phyloP scores from a whole-genome alignment of 495 filamentous ascomycete species.

The Talaromyces nanjingensis region DNA sequence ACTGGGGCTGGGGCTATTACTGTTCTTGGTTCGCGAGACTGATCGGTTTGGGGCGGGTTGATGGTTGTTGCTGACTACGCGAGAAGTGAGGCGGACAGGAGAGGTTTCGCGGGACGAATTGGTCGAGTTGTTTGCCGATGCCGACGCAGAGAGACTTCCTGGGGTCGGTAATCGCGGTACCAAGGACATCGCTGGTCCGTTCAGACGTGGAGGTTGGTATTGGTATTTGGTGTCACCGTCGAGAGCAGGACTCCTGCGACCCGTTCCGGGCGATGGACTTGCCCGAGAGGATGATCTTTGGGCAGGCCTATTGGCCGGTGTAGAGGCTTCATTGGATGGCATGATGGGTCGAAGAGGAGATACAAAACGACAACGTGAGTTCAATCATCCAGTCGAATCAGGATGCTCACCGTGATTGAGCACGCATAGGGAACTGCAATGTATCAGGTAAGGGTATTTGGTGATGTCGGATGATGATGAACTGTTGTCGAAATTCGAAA shows the following conservation, averaged over 20 bases:
- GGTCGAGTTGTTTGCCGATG: slow-evolving; percentile 35
- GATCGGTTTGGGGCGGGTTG: slow-evolving; percentile 29
- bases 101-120: slow-evolving; percentile 46
- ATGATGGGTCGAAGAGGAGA: not conserved
- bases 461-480: not conserved
- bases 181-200: slow-evolving; percentile 25
- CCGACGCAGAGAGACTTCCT: slow-evolving; percentile 22
- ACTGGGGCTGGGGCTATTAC: slow-evolving; percentile 61
- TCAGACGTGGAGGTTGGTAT: slow-evolving; percentile 17
- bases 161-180: slow-evolving; percentile 31
- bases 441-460: not conserved
- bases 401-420: not conserved
- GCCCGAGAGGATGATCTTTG: not conserved
- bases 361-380: not conserved
- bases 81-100: slow-evolving; percentile 33
- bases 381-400: slow-evolving; percentile 3
- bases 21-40: slow-evolving; percentile 57
- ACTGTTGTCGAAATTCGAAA: not conserved
- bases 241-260: not conserved
- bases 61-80: slow-evolving; percentile 20
- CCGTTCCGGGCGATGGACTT: not conserved
- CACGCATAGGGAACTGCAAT: not conserved
- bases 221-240: not conserved
- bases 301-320: slow-evolving; percentile 6
- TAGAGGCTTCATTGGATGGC: slow-evolving; percentile 4